Evolutionary conservation across 352 stramenopile species (phyloP), one percentile per base, ranked within the genome.

Genomic region (Halophytophthora polymorphica): DNA sequence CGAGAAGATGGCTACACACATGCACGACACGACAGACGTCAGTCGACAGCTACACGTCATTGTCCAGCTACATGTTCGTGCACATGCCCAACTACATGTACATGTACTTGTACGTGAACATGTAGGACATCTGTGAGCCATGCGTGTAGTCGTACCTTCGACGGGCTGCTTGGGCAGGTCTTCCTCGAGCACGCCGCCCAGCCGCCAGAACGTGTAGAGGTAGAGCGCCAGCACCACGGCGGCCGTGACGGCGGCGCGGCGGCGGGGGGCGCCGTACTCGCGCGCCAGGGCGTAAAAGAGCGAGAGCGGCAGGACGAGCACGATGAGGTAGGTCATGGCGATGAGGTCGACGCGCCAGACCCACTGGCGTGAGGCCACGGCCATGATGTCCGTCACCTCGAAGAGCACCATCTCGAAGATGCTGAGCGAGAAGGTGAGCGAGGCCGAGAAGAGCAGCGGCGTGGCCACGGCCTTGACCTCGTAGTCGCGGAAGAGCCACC

Each of bases 401-500:
- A 91, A 91, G 19, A 93, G 58, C 43, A 93, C 76, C 62, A 91
- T 73, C 55, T 93, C 54, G 48, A 91, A 90, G 41, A 93, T 76
- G 33, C 72, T 88, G 35, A 93, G 69, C 12, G 77, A 90, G 51
- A 90, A 89, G 49, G 71, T 85, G 50, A 93, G 73, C 23, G 73
- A 83, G 10, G 77, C 53, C 33, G 77, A 80, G 66, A 93, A 93
- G 38, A 93, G 72, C 44, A 83, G 50, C 42, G 80, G 80, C 37
- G 78, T 78, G 46, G 55, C 60, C 29, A 45, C 50, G 28, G 61
- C 71, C 44, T 81, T 83, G 48, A 93, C 74, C 23, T 85, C 78
- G 49, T 93, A 93, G 62, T 93, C 83, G 13, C 77, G 78, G 61
- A 93, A 91, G 40, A 93, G 71, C 80, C 83, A 91, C 71, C 69